These are phyloP conservation scores for Globisporangium viniferum DNA, from an alignment of 352 stramenopile genomes.

Conservation along the genomic window DNA sequence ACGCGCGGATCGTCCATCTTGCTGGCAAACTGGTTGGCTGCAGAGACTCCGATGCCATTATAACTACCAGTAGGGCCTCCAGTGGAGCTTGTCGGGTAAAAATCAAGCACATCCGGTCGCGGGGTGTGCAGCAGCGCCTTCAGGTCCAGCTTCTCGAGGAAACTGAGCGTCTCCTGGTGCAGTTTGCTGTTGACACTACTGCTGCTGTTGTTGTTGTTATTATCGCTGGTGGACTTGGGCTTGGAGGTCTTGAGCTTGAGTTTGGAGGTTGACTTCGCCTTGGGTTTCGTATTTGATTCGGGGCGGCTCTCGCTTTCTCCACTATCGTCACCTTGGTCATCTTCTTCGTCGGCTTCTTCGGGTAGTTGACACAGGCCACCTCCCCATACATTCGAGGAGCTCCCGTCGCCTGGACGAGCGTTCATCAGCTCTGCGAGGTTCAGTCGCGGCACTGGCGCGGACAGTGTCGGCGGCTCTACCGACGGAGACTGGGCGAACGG, in stretches of 20 bases:
- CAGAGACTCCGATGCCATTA: too few relatives aligned
- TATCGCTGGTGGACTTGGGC: constrained; percentile 4
- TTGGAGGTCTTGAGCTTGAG: neutral
- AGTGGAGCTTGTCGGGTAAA: constrained; percentile 22
- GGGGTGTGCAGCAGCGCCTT: constrained; percentile 60
- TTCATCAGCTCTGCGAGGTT: constrained; percentile 51
- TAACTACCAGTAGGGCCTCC: neutral
- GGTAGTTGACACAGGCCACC: constrained; percentile 6
- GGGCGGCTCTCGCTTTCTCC: constrained; percentile 12
- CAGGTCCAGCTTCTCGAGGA: constrained; percentile 61
- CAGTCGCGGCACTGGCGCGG: constrained; percentile 29
- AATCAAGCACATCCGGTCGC: constrained; percentile 49
- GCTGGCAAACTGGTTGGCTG: neutral
- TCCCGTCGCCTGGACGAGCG: constrained; percentile 19
- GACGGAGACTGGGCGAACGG: neutral
- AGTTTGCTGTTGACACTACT: constrained; percentile 12
- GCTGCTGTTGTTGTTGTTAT: constrained; percentile 15
- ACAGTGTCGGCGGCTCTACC: constrained; percentile 15
- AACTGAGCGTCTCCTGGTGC: constrained; percentile 47
- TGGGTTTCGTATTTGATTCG: neutral
- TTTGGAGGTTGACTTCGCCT: neutral
- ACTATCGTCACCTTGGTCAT: constrained; percentile 22
- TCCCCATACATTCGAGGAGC: constrained; percentile 5
- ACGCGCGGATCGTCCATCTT: constrained; percentile 2
- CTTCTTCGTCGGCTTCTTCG: constrained; percentile 12